Base-by-base conservation (phyloP, 2,329 filamentous ascomycete genomes). In the Knufia fluminis region DNA sequence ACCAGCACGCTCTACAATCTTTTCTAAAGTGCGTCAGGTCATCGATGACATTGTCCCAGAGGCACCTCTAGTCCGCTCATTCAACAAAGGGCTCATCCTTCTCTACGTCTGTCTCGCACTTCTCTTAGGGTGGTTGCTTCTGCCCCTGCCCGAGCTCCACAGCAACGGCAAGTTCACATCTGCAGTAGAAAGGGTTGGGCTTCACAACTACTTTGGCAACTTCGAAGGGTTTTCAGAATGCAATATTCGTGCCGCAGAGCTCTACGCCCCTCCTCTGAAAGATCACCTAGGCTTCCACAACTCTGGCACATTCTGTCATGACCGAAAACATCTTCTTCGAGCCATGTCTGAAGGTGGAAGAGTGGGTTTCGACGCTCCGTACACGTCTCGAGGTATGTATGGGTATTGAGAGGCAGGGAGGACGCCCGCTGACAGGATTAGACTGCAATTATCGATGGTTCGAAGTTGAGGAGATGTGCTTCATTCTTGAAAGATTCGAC, bases 401-500 rank as follows among this genome's bases (percentile, higher is more conserved):
- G 17, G 10, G 40, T 32, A 23, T 4, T 3, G 31, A 4, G 17
- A 41, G 26, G n/a, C 26, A 20, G 9, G n/a, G 31, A 24, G 14
- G 28, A 14, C 17, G 19, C 16, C 17, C 22, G 26, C 48, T 57
- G 24, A 53, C 54, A 51, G 16, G 14, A 16, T 40, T 40, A 65
- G 67, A 60, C 24, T 72, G 69, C 51, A 66, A 66, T 44, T 71
- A 71, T 52, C 64, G 61, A 39, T 72, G 70, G 69, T 71, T 67
- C 52, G 60, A 64, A 6, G 61, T 63, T 2, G 49, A 58, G 7
- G 68, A 72, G 49, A 67, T 71, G 38, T 72, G 70, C 55, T 67
- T 68, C 58, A 70, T 71, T 17, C 61, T 72, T 22, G 63, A 66
- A 47, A 64, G 68, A 33, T 71, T 72, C 52, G 66, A 68, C 41